Base-by-base conservation (phyloP, 805 yeast genomes). In the Yamadazyma philogaea region DNA sequence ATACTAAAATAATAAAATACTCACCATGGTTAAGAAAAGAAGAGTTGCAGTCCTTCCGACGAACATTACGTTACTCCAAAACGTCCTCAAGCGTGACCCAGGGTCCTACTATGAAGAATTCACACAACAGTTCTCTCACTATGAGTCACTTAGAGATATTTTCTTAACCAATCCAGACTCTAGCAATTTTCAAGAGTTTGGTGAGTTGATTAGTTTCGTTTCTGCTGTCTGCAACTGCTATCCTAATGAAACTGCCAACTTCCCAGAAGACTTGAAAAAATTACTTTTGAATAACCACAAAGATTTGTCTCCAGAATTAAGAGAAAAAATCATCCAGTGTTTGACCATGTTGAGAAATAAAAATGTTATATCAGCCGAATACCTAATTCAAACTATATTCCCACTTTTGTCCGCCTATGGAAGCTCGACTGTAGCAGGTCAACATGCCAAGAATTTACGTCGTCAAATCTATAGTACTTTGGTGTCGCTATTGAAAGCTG, bases 31-130 rank as follows among this genome's bases (percentile, higher is more conserved):
- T 27, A 87, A 83, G 64, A 77, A 82, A 62, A 82, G 86, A 67
- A 86, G 96, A 77, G 93, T 96, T 20, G 96, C 97, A 35, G 76
- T 90, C 44, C 71, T 91, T 59, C 98, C 98, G 8, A 86, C 89
- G 15, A 93, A 93, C 64, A 85, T 93, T 59, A 90, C 95, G 30
- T 70, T 91, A 48, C 68, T 93, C 46, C 99, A 93, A 67, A 93
- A 93, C 62, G 74, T 93, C 50, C 95, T 93, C 7, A 84, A 90
- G 53, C 76, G 97, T 55, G 99, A 93, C 61, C 97, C 99, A 2
- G 85, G 78, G 53, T 90, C 98, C 0, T 93, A 93, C 61, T 80
- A 81, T 46, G 99, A 93, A 64, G 99, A 93, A 63, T 93, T 93
- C 63, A 63, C 84, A 30, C 93, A 89, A 55, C 99, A 93, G 60